Evolutionary conservation across 2,329 filamentous ascomycete species (phyloP).

Genomic region (Neophaeococcomyces aloes): DNA sequence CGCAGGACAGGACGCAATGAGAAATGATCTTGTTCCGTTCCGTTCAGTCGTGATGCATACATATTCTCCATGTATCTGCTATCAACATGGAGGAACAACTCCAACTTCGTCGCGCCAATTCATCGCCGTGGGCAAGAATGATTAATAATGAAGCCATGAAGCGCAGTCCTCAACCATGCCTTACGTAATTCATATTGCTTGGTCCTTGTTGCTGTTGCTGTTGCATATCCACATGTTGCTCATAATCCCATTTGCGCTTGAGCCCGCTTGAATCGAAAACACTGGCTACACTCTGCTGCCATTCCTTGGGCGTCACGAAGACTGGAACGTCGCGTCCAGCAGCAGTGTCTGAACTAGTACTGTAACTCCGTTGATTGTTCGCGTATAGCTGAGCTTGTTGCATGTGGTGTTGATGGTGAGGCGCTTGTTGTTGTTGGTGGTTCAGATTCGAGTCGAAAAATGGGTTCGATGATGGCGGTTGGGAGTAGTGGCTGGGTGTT

Average conservation of each 20-base stretch:
- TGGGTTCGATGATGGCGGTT: slow-evolving; percentile 11
- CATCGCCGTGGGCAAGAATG: no score
- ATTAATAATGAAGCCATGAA: neutral
- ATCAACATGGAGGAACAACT: no score
- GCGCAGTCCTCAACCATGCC: neutral
- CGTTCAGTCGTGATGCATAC: no score
- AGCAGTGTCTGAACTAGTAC: slow-evolving; percentile 20
- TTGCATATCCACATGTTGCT: slow-evolving; percentile 9
- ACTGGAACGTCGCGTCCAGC: slow-evolving; percentile 22
- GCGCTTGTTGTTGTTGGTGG: neutral
- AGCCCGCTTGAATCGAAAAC: slow-evolving; percentile 37
- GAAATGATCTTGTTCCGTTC: no score
- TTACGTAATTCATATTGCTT: neutral
- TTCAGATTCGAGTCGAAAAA: slow-evolving; percentile 8
- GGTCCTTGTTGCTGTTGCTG: neutral
- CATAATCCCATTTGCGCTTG: slow-evolving; percentile 36
- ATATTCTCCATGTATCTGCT: no score
- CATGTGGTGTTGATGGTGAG: no score
- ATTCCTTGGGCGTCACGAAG: slow-evolving; percentile 36
- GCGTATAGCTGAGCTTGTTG: slow-evolving; percentile 7
- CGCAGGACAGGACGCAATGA: no score
- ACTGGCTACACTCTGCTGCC: slow-evolving; percentile 40
- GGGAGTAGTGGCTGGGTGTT: neutral
- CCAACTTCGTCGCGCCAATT: no score
- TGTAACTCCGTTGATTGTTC: slow-evolving; percentile 2